Evolutionary conservation across 345 rosid species (phyloP).

Genomic region (Camelina sativa): DNA sequence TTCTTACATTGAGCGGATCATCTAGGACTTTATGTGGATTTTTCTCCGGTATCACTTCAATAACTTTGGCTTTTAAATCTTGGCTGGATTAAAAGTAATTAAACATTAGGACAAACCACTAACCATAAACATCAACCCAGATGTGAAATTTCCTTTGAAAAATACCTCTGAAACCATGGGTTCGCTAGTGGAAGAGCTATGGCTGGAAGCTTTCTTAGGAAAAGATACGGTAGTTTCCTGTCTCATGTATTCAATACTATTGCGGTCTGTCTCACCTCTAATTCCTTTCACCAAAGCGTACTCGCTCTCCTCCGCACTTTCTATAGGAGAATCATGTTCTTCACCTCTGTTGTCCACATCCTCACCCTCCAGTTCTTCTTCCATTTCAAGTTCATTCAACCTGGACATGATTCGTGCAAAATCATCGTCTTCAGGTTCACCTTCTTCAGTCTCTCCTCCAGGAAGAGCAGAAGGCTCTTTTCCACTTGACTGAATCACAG

Average conservation of each 20-base stretch:
- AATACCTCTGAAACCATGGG: slow-evolving; percentile 50
- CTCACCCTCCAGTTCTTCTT: slow-evolving; percentile 82
- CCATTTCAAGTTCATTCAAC: slow-evolving; percentile 90
- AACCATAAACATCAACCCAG: slow-evolving; percentile 19
- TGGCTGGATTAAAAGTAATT: slow-evolving; percentile 31
- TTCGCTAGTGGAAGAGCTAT: slow-evolving; percentile 31
- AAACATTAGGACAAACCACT: neutral
- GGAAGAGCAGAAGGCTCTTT: slow-evolving; percentile 27
- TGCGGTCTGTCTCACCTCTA: slow-evolving; percentile 17
- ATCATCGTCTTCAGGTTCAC: slow-evolving; percentile 60
- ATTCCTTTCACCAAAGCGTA: slow-evolving; percentile 40
- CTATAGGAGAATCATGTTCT: slow-evolving; percentile 17
- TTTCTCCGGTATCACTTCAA: slow-evolving; percentile 45
- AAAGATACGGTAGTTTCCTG: slow-evolving; percentile 28
- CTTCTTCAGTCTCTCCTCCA: slow-evolving; percentile 44
- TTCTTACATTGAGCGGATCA: slow-evolving; percentile 53
- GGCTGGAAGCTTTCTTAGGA: slow-evolving; percentile 29
- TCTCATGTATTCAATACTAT: neutral
- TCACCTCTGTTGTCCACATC: slow-evolving; percentile 39
- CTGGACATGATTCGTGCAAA: slow-evolving; percentile 72
- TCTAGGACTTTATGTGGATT: slow-evolving; percentile 39
- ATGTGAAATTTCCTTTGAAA: slow-evolving; percentile 21
- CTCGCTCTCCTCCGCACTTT: slow-evolving; percentile 34
- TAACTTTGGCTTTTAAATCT: slow-evolving; percentile 35
- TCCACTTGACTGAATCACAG: slow-evolving; percentile 18